Evolutionary conservation across 2,329 filamentous ascomycete species (phyloP).

Genomic region (Pezizomycotina sp.): DNA sequence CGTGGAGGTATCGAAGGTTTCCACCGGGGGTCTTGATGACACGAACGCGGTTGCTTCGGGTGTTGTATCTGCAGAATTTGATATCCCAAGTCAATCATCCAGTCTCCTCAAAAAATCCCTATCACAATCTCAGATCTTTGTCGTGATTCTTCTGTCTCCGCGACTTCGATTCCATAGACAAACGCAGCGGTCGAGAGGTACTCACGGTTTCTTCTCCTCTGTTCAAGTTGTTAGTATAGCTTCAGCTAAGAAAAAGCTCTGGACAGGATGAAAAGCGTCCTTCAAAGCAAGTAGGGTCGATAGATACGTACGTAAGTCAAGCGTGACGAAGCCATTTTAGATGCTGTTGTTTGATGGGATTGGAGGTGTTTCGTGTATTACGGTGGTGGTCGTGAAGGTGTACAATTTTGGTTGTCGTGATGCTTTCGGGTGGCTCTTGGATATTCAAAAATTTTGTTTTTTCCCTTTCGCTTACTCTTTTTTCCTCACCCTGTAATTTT

Average conservation of each 20-base stretch:
- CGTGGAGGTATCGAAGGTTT: slow-evolving; percentile 88
- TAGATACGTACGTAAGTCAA: too few relatives aligned
- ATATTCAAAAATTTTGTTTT: not conserved
- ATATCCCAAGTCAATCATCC: slow-evolving; percentile 18
- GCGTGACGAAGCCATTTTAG: too few relatives aligned
- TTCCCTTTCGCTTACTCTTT: slow-evolving; percentile 5
- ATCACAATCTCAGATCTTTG: not conserved
- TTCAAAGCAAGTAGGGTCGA: not conserved
- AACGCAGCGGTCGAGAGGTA: too few relatives aligned
- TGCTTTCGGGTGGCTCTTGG: not conserved
- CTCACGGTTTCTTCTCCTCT: too few relatives aligned
- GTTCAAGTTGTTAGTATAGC: too few relatives aligned
- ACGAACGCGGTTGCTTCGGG: slow-evolving; percentile 89
- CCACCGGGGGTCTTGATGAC: slow-evolving; percentile 93
- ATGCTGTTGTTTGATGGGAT: not conserved
- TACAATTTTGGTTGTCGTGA: not conserved
- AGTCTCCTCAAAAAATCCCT: too few relatives aligned
- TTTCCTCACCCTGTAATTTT: slow-evolving; percentile 5
- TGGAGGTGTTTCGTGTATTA: not conserved
- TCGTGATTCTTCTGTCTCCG: not conserved
- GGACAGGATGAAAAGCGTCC: not conserved
- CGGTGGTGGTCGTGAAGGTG: not conserved
- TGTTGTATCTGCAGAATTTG: slow-evolving; percentile 64
- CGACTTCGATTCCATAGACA: too few relatives aligned
- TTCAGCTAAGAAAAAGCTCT: too few relatives aligned